Percentiles rank a stretch among this genome's conserved stretches.
phyloP scores from a whole-genome alignment of 371 early-diverging fungal species.

The Dinochytrium kinnereticum region DNA sequence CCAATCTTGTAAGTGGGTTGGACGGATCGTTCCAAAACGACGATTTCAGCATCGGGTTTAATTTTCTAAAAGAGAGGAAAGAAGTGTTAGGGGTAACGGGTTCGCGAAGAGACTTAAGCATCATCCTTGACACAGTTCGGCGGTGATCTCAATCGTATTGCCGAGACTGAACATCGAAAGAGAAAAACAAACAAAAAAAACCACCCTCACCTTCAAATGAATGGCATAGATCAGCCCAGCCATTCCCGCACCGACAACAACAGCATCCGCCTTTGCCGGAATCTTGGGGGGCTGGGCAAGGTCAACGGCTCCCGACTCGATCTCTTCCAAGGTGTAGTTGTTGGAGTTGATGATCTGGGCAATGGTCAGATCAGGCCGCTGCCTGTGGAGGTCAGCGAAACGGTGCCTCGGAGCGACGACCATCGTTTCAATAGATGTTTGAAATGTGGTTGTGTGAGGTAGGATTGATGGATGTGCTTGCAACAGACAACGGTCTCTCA shows the following conservation, averaged over 20 bases:
- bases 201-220: slow-evolving; percentile 11
- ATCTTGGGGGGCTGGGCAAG: background rate
- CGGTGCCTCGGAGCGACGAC: background rate
- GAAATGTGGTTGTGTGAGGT: too few species aligned
- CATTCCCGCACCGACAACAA: slow-evolving; percentile 29
- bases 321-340: slow-evolving; percentile 17
- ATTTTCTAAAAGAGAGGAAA: slow-evolving; percentile 1
- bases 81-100: background rate
- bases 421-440: too few species aligned
- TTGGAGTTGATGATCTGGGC: slow-evolving; percentile 32
- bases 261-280: slow-evolving; percentile 23
- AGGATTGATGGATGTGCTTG: too few species aligned
- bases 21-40: slow-evolving; percentile 17
- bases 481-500: too few species aligned
- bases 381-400: slow-evolving; percentile 9
- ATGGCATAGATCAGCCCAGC: slow-evolving; percentile 27
- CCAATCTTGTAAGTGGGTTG: slow-evolving; percentile 24
- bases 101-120: too few species aligned
- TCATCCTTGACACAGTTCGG: too few species aligned
- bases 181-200: too few species aligned
- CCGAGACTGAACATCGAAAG: too few species aligned
- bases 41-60: slow-evolving; percentile 11
- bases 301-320: background rate
- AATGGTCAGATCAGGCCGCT: slow-evolving; percentile 12
- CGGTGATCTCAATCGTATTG: too few species aligned